Evolutionary conservation across 768 basidiomycete genomes (phyloP).

Genomic region (Amanita pseudoporphyria): DNA sequence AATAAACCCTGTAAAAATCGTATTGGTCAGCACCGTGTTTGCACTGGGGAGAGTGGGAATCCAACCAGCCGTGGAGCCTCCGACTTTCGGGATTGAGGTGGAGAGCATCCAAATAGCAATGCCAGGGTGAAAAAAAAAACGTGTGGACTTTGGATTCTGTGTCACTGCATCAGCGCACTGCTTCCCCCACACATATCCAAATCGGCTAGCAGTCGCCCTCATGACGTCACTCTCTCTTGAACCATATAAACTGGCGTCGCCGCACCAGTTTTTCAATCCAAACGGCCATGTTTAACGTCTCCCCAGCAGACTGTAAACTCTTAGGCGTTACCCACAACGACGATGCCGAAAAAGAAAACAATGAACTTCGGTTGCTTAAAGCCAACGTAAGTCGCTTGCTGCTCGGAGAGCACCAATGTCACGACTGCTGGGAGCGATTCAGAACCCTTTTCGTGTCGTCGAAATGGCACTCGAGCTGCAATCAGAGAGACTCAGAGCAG

Average conservation of each 20-base stretch:
- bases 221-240: neutral
- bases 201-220: neutral
- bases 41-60: neutral
- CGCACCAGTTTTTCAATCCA: too few relatives aligned
- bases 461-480: conserved; percentile 49
- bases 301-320: neutral
- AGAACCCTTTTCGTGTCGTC: conserved; percentile 38
- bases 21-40: neutral
- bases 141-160: neutral
- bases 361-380: neutral
- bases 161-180: neutral
- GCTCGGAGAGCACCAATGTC: neutral
- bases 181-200: neutral
- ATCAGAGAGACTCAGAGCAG: conserved; percentile 39
- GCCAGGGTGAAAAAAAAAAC: too few relatives aligned
- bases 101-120: too few relatives aligned
- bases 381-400: neutral
- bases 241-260: neutral
- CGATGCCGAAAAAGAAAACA: neutral
- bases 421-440: neutral
- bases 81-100: conserved; percentile 1
- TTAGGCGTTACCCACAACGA: neutral
- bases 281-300: neutral
- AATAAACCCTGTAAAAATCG: conserved; percentile 2
- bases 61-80: conserved; percentile 5